Base-by-base conservation (phyloP, 2,329 filamentous ascomycete genomes). In the Zasmidium citrigriseum region DNA sequence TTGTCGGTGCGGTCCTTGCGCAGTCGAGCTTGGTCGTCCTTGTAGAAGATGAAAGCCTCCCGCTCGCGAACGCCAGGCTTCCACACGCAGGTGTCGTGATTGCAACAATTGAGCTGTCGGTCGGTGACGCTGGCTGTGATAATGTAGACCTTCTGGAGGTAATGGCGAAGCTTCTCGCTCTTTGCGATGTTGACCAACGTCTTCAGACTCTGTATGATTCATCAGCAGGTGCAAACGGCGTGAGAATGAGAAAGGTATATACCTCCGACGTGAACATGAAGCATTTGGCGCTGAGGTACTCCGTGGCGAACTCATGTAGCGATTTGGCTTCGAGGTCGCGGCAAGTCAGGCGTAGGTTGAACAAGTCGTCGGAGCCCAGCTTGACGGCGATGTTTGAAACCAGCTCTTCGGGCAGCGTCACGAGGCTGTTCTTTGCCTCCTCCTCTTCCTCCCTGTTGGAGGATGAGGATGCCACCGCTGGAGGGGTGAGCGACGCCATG, bases 341-440 rank as follows among this genome's bases (percentile, higher is more conserved):
- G 58, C 68, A 71, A 12, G 67, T 65, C 45, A 65, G 57, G 18
- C 70, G 68, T 4, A 72, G 47, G 10, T 57, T 51, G 34, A 59
- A 64, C 20, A 67, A 52, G 55, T 71, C 70, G 55, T 72, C 70
- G 38, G 56, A 61, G 49, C 63, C 67, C 24, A 72, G 58, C 46
- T 60, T 62, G 47, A 54, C 44, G 25, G 64, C 60, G 41, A 72
- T 65, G 51, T 70, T 67, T 24, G 59, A 62, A 20, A 72, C 34
- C 11, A 72, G 55, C 55, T 72, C 70, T 55, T 69, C 68, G 2
- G 70, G 69, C 4, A 72, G 57, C n/a, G 25, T 53, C 16, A 62
- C 63, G 12, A 69, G 57, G 16, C 52, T n/a, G n/a, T n/a, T 34
- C 27, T 34, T 34, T 7, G 7, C 27, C 27, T 14, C 27, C 7